Base-by-base conservation (phyloP, 768 basidiomycete genomes). In the Boletus subcaerulescens region DNA sequence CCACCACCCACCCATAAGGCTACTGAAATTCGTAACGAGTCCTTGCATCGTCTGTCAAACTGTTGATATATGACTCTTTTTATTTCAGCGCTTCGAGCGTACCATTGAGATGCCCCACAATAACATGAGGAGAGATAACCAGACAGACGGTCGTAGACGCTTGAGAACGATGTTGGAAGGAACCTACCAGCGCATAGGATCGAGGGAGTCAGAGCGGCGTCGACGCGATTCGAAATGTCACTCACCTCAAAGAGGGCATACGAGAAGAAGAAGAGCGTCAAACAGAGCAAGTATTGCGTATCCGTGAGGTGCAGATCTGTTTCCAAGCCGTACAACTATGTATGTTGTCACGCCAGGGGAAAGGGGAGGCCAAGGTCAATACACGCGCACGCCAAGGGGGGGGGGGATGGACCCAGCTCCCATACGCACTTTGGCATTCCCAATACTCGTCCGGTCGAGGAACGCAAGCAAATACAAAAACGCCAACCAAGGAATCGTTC, bases 81-180 rank as follows among this genome's bases (percentile, higher is more conserved):
- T 14, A 29, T 29, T 12, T 18, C 9, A 15, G 17, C 8, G 8
- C 11, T 41, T 32, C 7, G 17, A 5, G 43, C 47, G 48, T 50
- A 87, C 87, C 88, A 89, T 89, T 76, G 84, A 83, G 31, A 89
- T 60, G 3, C 87, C 88, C 87, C 88, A 89, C 17, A 81, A 60
- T 3, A 88, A 58, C 89, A 92, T 91, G 49, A 91, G 74, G 26
- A 77, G 55, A 6, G 87, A 87, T 6, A 92, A 73, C 89, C 89
- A 91, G 35, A 92, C 68, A 4, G 88, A 89, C 0, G 89, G 90
- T 1, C 87, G 77, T 32, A 89, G 75, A 33, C 86, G 81, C 65
- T 89, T 89, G 48, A 89, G 71, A 65, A 87, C 83, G 3, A 88
- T 71, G 56, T 89, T 89, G 14, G 85, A 87, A 3, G 89, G 89